Evolutionary conservation across 1,284 basidiomycete species (phyloP).

Genomic region (Ustilago esculenta): DNA sequence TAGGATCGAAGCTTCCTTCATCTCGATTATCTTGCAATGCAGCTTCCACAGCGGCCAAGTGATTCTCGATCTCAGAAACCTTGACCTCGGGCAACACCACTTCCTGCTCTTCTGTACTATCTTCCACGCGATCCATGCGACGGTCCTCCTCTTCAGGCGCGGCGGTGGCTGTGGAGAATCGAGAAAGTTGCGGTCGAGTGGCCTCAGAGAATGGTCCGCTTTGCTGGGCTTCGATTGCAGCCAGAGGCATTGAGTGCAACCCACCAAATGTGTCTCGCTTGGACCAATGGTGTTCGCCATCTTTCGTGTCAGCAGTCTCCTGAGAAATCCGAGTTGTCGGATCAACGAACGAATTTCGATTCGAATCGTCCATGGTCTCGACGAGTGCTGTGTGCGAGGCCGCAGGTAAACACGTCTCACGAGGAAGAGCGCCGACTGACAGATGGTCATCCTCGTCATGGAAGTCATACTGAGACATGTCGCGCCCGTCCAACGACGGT

Average conservation of each 20-base stretch:
- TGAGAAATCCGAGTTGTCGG: not conserved
- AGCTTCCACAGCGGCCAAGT: constrained; percentile 43
- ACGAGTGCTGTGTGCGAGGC: constrained; percentile 32
- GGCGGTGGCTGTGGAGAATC: constrained; percentile 16
- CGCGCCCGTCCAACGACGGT: constrained; percentile 8
- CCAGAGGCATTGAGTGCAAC: constrained; percentile 13
- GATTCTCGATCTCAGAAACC: constrained; percentile 41
- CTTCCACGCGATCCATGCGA: not conserved
- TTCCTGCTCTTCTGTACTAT: constrained; percentile 25
- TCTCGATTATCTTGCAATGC: constrained; percentile 39
- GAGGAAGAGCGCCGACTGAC: constrained; percentile 23
- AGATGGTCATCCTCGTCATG: constrained; percentile 23
- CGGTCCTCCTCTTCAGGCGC: constrained; percentile 9
- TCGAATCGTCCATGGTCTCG: constrained; percentile 20
- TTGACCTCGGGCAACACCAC: constrained; percentile 40
- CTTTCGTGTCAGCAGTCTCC: not conserved
- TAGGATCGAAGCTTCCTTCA: constrained; percentile 43
- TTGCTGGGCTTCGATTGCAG: not conserved
- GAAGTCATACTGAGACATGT: constrained; percentile 2
- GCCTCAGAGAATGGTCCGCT: not conserved
- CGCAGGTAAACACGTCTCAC: constrained; percentile 13
- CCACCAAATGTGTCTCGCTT: constrained; percentile 42
- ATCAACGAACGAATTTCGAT: constrained; percentile 11
- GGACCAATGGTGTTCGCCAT: constrained; percentile 2
- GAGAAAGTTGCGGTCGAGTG: constrained; percentile 29